Evolutionary conservation across 352 stramenopile species (phyloP).

Genomic region (Pythium diclinum): DNA sequence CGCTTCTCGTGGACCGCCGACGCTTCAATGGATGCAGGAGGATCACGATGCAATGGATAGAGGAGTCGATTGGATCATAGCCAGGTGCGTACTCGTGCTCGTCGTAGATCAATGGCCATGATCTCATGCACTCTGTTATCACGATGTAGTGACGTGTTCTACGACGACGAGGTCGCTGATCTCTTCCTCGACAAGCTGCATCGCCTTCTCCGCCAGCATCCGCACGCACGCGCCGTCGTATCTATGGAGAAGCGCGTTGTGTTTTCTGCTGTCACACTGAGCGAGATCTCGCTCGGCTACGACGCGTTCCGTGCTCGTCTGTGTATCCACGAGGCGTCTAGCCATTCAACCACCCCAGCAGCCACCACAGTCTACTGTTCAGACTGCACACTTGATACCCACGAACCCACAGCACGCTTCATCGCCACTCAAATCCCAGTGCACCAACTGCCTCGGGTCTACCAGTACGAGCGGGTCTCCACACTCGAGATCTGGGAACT

Average conservation of each 20-base stretch:
- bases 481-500: slow-evolving; percentile 52
- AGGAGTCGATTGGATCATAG: slow-evolving; percentile 21
- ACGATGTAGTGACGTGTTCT: slow-evolving; percentile 58
- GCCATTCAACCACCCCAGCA: neutral
- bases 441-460: slow-evolving; percentile 30
- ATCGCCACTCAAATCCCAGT: slow-evolving; percentile 26
- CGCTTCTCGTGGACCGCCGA: neutral
- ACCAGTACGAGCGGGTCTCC: slow-evolving; percentile 43
- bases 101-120: neutral
- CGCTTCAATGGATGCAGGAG: slow-evolving; percentile 32
- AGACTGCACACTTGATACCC: slow-evolving; percentile 10
- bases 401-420: slow-evolving; percentile 27
- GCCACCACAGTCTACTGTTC: slow-evolving; percentile 18
- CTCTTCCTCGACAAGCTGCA: slow-evolving; percentile 42
- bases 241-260: slow-evolving; percentile 47
- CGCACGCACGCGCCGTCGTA: slow-evolving; percentile 29
- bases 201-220: slow-evolving; percentile 34
- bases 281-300: slow-evolving; percentile 48
- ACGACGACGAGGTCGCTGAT: slow-evolving; percentile 45
- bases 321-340: slow-evolving; percentile 28
- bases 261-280: slow-evolving; percentile 53
- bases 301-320: slow-evolving; percentile 47
- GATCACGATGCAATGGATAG: slow-evolving; percentile 21
- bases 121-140: neutral
- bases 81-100: slow-evolving; percentile 28